phyloP scores from a whole-genome alignment of 2,329 filamentous ascomycete genomes.

The Sclerotinia subarctica region DNA sequence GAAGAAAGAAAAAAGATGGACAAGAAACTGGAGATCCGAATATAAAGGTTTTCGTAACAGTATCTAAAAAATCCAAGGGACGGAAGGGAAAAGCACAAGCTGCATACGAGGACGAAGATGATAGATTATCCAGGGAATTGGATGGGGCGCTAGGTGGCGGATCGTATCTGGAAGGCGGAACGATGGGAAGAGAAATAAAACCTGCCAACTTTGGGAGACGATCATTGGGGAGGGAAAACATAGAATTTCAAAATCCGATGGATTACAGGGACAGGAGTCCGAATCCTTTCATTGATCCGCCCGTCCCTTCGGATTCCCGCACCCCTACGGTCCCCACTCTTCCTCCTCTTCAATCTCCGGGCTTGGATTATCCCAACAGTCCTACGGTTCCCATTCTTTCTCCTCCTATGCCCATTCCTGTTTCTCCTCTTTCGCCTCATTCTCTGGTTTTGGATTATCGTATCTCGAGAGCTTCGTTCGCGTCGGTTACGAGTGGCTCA shows the following conservation, averaged over 20 bases:
- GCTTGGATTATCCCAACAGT: background rate
- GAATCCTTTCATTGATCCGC: background rate
- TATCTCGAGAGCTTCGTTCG: background rate
- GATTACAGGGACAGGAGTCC: background rate
- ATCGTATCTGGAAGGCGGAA: background rate
- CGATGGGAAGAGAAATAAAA: background rate
- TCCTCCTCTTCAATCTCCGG: background rate
- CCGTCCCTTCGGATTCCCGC: background rate
- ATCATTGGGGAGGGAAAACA: background rate
- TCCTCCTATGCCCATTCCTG: too few species aligned
- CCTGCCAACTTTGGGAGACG: too few species aligned
- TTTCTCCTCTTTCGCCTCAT: background rate
- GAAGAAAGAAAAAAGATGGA: background rate
- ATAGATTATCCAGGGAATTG: conserved; percentile 3
- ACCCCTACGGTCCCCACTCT: background rate
- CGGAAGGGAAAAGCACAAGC: background rate
- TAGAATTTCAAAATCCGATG: too few species aligned
- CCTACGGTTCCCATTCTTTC: background rate
- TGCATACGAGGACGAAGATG: background rate
- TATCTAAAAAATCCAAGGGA: background rate
- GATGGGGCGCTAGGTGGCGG: conserved; percentile 4
- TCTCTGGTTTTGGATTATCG: background rate
- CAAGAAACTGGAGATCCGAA: background rate
- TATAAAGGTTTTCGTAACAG: background rate
- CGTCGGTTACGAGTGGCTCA: background rate